Evolutionary conservation across 805 yeast genomes (phyloP), one percentile per base, ranked within the genome.

Genomic region (Kodamaea laetipori): DNA sequence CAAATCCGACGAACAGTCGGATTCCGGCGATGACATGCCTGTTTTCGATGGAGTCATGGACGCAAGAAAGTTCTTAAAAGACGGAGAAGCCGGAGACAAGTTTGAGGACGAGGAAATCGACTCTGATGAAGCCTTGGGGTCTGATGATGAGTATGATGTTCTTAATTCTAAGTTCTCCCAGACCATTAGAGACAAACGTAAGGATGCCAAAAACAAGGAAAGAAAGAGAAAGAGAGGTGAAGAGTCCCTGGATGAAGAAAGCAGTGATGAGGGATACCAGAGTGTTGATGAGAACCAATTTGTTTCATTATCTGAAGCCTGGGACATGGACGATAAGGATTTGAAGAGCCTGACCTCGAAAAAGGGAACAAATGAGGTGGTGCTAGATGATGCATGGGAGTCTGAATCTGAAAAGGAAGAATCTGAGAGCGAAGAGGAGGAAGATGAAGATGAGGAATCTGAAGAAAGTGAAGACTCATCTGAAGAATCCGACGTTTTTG

Each of bases 71-170:
- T 61, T 70, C 44, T 48, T 67, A 34, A 58, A 58, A 24, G n/a
- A 37, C 16, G 33, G 17, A 3, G 49, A 48, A 12, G 55, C 41
- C 15, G 55, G 34, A 27, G 60, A 55, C 27, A 63, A 56, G 4
- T 68, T 79, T 49, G 79, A 71, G 37, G 86, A 81, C 54, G 86
- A 81, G 56, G 86, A 86, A 47, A 69, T 86, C 36, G 88, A 84
- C 54, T 87, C 96, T 0, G 97, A 90, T 61, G 96, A 86, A 54
- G 96, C 95, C 0, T 65, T 87, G 46, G 96, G 94, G 0, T 83
- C 94, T 0, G 95, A 78, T 45, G 90, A 85, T 52, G 88, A 81
- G 41, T 76, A 73, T 42, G 85, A 77, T 53, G 71, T 76, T 6
- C 63, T 82, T 53, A 76, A 78, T 60, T 78, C 86, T 23, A 84